Evolutionary conservation across 768 basidiomycete genomes (phyloP), one percentile per base, ranked within the genome.

Genomic region (Hortiboletus campestris): DNA sequence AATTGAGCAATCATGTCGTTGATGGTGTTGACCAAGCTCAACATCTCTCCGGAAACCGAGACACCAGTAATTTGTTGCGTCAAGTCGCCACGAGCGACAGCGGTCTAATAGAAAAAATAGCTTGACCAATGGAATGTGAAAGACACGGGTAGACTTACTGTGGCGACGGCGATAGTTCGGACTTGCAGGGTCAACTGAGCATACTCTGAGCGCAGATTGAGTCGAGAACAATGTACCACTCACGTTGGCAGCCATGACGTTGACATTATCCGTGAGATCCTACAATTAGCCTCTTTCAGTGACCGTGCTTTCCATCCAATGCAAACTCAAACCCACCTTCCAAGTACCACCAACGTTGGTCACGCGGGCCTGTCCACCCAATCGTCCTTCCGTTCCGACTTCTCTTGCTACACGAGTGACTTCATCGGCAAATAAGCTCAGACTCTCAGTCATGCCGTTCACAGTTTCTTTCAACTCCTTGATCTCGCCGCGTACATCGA

Each of bases 21-120:
- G 83, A 98, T 98, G 17, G 97, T 98, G 73, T 94, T 93, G 47
- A 97, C 95, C 61, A 99, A 78, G 60, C 85, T 88, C n/a, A 96
- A 77, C 78, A 98, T 96, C 75, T 99, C 96, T 67, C 96, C 96
- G 16, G 91, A 89, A 5, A 96, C 95, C 2, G 89, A 86, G 19
- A 98, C 91, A 39, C 92, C 94, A 10, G 83, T 84, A 59, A 98
- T 93, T 77, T 98, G 98, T 68, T 91, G 86, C 0, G 89, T 94
- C 69, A 99, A 78, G 68, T 98, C 93, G 57, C 97, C 96, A 16
- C 87, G 83, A 16, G 95, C 94, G 55, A 99, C 95, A 35, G 95
- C 95, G 38, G 91, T 95, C 80, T 85, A 51, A 70, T 68, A 48
- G 8, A 19, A 28, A 38, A 4, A 19, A 63, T 46, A 56, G 46